Evolutionary conservation across 2,329 filamentous ascomycete genomes (phyloP).

Genomic region (Cercospora canescens): DNA sequence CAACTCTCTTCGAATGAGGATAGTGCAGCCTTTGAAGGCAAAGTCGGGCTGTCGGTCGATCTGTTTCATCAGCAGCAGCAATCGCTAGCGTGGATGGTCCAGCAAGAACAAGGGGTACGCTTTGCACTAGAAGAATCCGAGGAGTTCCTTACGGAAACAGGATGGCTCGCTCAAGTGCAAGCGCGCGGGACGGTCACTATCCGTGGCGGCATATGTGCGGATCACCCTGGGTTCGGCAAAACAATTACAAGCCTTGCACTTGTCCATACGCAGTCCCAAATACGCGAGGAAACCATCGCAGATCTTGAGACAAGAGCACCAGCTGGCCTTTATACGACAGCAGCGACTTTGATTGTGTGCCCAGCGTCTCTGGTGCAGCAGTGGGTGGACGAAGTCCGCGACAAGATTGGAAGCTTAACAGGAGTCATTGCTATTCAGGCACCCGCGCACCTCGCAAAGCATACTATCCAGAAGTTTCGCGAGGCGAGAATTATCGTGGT

Average conservation of each 20-base stretch:
- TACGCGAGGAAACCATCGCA: constrained; percentile 3
- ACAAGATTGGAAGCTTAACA: constrained; percentile 43
- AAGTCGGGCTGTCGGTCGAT: constrained; percentile 34
- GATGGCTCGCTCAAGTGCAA: constrained; percentile 60
- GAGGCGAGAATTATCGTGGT: constrained; percentile 57
- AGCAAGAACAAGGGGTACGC: constrained; percentile 49
- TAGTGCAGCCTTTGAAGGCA: neutral
- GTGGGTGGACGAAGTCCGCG: constrained; percentile 57
- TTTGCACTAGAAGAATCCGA: constrained; percentile 59
- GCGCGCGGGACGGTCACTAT: constrained; percentile 45
- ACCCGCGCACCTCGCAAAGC: constrained; percentile 40
- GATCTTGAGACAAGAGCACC: constrained; percentile 12
- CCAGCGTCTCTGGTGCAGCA: constrained; percentile 58
- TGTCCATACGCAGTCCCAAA: constrained; percentile 49
- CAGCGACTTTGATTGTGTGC: constrained; percentile 62
- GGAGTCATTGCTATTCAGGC: constrained; percentile 47
- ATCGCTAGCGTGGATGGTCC: constrained; percentile 61
- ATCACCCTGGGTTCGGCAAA: constrained; percentile 67
- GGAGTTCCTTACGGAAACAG: constrained; percentile 44
- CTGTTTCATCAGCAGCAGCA: constrained; percentile 56
- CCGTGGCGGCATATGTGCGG: constrained; percentile 63
- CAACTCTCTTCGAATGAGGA: constrained; percentile 17
- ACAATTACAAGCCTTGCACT: constrained; percentile 61
- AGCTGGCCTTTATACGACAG: constrained; percentile 43
- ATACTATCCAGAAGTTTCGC: constrained; percentile 47